Evolutionary conservation across 2,329 filamentous ascomycete genomes (phyloP), one percentile per base, ranked within the genome.

Genomic region (Ambrosiella cleistominuta): DNA sequence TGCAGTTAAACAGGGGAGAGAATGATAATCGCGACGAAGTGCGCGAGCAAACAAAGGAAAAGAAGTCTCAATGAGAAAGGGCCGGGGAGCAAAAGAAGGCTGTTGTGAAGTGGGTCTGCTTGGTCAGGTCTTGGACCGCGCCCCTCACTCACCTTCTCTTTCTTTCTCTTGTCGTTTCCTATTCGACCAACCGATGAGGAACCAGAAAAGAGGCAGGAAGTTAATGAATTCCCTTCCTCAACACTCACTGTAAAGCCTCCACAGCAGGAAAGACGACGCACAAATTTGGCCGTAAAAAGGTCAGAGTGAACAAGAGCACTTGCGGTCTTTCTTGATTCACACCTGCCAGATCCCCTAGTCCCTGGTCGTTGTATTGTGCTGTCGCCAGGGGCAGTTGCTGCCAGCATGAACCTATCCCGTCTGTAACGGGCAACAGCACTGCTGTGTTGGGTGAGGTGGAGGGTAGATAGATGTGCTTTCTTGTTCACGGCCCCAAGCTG

Each of bases 11-110:
- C 40, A 27, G 12, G 54, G 54, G 54, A 37, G 40, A 47, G 54
- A 36, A 42, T 56, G 54, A 19, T 19, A 39, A 38, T 53, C 51
- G 51, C 51, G 37, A 53, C 51, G 11, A 53, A 53, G 51, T 53
- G 51, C n/a, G 44, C 51, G 51, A 36, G 37, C 40, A 58, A 53
- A 52, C 40, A 52, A 52, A 51, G 56, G 39, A 52, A 50, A 54
- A 50, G 39, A 54, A 56, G n/a, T 35, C 15, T 42, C 11, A 38
- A 17, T 15, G 7, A 52, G 12, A 42, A 42, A 37, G 19, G 9
- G 50, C 35, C 17, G 36, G 50, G 42, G 51, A 58, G 51, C 11
- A 47, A 55, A 49, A 58, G 42, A 55, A 47, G n/a, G 44, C 44
- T 47, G 44, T 17, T n/a, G 3, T 47, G 44, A 47, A 47, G 44